Evolutionary conservation across 2,329 filamentous ascomycete genomes (phyloP), one percentile per base, ranked within the genome.

Genomic region (Xylariomycetidae sp.): DNA sequence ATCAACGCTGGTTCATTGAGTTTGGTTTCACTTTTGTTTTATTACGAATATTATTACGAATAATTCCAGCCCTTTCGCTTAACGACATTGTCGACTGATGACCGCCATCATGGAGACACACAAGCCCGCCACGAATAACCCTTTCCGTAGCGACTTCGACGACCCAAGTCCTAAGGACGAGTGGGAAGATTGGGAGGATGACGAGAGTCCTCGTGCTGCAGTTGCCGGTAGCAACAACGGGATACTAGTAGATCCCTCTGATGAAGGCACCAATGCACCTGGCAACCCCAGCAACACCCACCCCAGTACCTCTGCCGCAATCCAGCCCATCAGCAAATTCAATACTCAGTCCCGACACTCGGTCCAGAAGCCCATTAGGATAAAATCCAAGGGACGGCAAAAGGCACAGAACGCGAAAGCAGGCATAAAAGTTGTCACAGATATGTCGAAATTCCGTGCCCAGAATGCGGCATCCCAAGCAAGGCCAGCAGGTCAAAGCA

Each of bases 401-500:
- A 76, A 74, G 48, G 67, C 69, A 15, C 67, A 80, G 51, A 76
- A 80, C 54, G 67, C 70, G 36, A 69, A 72, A 58, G 74, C 74
- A 7, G 79, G 79, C 10, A 84, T 85, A 50, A 80, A 67, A 42
- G 56, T 88, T 14, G 77, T 86, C 43, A 88, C 84, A 3, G 80
- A 81, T 51, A 81, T 86, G 65, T 64, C 76, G 40, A 64, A 57
- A 40, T 66, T 67, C 53, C 74, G 62, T 16, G 63, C 64, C 17
- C 58, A 67, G 52, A 54, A 68, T 57, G 52, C 65, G 10, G 61
- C 59, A 20, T 59, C 65, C n/a, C n/a, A n/a, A n/a, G n/a, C n/a
- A n/a, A n/a, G n/a, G n/a, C n/a, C n/a, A n/a, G n/a, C n/a, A n/a
- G n/a, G n/a, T n/a, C n/a, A n/a, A n/a, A n/a, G n/a, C n/a, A n/a